A percentile compares a stretch with the other conserved stretches of the same genome.
Evolutionary conservation across 108 stramenopile genomes (phyloP).

Genomic region (Cyclostephanos invisitatus): DNA sequence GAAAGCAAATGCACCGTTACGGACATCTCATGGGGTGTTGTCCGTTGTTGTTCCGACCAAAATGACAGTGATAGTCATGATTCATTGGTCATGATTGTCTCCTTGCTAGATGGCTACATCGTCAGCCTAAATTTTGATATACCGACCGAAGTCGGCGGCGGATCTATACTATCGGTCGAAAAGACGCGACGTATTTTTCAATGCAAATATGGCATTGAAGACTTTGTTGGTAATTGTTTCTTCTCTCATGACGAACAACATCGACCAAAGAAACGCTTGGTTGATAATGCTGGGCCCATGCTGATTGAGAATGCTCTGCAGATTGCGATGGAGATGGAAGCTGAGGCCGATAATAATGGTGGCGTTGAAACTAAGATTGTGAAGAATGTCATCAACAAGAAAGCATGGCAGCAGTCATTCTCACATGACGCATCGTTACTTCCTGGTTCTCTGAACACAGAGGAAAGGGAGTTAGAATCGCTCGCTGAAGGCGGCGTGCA

Average conservation of each 20-base stretch:
- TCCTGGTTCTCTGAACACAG: constrained; percentile 5
- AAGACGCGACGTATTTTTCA: constrained; percentile 71
- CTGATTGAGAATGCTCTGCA: constrained; percentile 86
- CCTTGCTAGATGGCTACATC: constrained; percentile 81
- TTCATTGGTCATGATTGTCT: constrained; percentile 65
- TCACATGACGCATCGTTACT: neutral
- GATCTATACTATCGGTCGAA: constrained; percentile 48
- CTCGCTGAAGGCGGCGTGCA: constrained; percentile 62
- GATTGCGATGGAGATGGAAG: constrained; percentile 66
- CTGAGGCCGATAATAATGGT: constrained; percentile 29
- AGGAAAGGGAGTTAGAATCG: constrained; percentile 29
- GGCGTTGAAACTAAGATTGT: constrained; percentile 24
- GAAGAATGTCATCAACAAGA: constrained; percentile 6
- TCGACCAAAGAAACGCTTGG: constrained; percentile 56
- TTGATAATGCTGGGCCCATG: constrained; percentile 70
- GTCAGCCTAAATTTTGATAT: constrained; percentile 74
- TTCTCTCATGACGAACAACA: constrained; percentile 15
- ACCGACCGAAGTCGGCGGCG: constrained; percentile 70
- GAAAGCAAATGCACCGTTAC: constrained; percentile 84
- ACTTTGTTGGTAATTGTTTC: constrained; percentile 33
- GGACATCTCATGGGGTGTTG: constrained; percentile 77
- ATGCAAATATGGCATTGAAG: constrained; percentile 79
- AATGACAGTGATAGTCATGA: constrained; percentile 25
- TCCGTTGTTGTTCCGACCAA: constrained; percentile 26
- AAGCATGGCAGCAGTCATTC: neutral